Evolutionary conservation across 345 rosid species (phyloP).

Genomic region (Citrus maxima): DNA sequence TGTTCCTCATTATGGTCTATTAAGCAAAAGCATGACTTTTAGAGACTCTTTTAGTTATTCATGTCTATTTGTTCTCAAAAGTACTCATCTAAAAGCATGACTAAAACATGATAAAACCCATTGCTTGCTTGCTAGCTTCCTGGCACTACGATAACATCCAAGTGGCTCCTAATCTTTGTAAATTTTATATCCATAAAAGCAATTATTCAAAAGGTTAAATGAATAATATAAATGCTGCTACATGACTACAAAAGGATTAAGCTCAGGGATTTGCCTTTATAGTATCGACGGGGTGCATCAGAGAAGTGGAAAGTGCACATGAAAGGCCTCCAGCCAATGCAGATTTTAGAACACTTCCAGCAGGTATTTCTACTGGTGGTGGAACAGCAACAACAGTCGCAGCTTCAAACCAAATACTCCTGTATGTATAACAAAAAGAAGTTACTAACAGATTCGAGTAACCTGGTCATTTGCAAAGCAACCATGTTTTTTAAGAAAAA

Average conservation of each 20-base stretch:
- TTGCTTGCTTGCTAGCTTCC: neutral
- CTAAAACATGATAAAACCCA: neutral
- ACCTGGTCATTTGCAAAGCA: neutral
- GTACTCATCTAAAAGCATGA: neutral
- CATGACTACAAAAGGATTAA: constrained; percentile 1
- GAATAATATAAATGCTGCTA: constrained; percentile 4
- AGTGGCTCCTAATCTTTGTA: neutral
- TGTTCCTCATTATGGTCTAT: neutral
- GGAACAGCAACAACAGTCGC: constrained; percentile 97
- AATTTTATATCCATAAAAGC: neutral
- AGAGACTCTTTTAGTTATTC: neutral
- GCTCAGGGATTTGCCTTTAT: constrained; percentile 55
- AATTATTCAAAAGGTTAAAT: neutral
- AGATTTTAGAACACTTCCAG: constrained; percentile 88
- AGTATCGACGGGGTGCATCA: constrained; percentile 91
- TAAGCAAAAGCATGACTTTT: neutral
- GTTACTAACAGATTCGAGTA: constrained; percentile 8
- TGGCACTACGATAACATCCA: neutral
- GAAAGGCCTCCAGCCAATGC: constrained; percentile 99
- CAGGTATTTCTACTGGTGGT: constrained; percentile 82
- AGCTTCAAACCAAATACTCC: constrained; percentile 97
- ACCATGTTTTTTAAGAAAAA: neutral
- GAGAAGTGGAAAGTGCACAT: constrained; percentile 80
- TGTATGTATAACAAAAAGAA: constrained; percentile 26
- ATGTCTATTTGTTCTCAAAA: neutral